Base-by-base conservation (phyloP, 441 rosid species). In the Sinapis alba region DNA sequence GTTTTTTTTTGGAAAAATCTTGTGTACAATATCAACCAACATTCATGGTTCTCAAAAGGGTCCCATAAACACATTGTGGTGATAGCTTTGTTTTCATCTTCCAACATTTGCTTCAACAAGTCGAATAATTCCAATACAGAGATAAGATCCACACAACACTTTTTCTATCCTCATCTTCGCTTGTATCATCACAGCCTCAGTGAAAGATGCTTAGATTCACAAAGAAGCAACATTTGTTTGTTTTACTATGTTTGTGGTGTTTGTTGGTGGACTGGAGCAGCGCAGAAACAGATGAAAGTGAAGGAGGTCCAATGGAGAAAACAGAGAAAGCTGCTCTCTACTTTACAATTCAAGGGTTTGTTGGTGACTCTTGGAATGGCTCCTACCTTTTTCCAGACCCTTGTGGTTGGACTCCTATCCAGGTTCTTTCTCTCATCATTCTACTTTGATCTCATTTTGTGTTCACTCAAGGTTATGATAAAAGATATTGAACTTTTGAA, bases 371-470 rank as follows among this genome's bases (percentile, higher is more conserved):
- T 83, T 95, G 97, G 99, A 90, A 93, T 84, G 97, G 93, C 61
- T 90, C 97, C 43, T 88, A 87, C 78, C 94, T 95, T 36, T 93
- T 86, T 72, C 99, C 98, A 15, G 97, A 95, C 72, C 99, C 99
- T 79, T 93, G 98, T 85, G 98, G 99, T 4, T 95, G 94, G 98
- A 93, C 96, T 83, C 98, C 98, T 3, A 89, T 95, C n/a, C 96
- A 93, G 96, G 99, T 90, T 70, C 62, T 43, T 56, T 50, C 9
- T 73, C 45, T 36, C 72, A 34, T 71, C 68, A 16, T 12, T 47
- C 47, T 69, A 41, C 27, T 47, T 60, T 74, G 15, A 32, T 74
- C 72, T 75, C 20, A n/a, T 26, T 41, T 54, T 63, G 0, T 0
- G 27, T 56, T 47, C 21, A 28, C 56, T 43, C 60, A 16, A 76